Conservation (phyloP, 176 grass and related monocot genomes). For the Bromus sterilis region DNA sequence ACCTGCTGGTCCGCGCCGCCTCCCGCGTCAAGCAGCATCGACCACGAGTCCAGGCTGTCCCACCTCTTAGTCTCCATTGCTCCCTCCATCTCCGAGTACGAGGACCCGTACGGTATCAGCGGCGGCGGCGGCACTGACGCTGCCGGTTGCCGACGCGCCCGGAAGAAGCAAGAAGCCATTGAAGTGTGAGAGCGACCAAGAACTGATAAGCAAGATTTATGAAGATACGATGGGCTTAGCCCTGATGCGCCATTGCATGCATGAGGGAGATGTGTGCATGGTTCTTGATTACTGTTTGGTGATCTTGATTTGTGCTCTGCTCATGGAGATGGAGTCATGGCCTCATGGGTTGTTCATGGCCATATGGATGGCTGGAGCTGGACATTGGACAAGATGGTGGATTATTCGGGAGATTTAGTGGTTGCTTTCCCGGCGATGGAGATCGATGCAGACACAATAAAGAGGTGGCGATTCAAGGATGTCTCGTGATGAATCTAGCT, state of each 20-base stretch:
- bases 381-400: neutral
- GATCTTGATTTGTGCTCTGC: neutral
- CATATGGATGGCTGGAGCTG: too few relatives aligned
- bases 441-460: neutral
- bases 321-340: too few relatives aligned
- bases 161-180: constrained; percentile 40
- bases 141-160: neutral
- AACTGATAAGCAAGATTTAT: neutral
- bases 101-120: neutral
- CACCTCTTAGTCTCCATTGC: constrained; percentile 59
- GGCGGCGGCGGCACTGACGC: neutral
- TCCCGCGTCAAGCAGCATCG: constrained; percentile 50
- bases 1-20: neutral
- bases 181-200: neutral
- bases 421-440: neutral
- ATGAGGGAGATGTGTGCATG: neutral
- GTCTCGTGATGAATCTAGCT: constrained; percentile 32
- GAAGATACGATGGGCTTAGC: neutral
- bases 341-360: neutral
- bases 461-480: constrained; percentile 22
- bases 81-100: constrained; percentile 25
- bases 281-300: neutral
- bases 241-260: neutral
- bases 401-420: neutral
- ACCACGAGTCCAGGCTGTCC: constrained; percentile 69